Base-by-base conservation (phyloP, 2,329 filamentous ascomycete genomes). In the Trichoderma koningiopsis region DNA sequence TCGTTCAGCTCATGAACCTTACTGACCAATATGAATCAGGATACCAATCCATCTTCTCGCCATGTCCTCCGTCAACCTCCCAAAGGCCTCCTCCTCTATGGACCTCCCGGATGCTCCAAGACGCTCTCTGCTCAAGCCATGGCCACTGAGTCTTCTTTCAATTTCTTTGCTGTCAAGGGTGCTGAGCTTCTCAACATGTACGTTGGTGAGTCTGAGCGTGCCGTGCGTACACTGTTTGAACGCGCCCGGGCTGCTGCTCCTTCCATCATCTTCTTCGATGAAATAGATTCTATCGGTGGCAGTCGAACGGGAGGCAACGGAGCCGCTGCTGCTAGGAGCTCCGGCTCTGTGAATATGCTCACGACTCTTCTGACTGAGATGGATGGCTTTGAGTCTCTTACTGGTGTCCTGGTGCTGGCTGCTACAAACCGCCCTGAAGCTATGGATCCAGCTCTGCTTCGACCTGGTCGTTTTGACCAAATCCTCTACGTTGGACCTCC, bases 101-200 rank as follows among this genome's bases (percentile, higher is more conserved):
- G 95, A 0, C 95, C 95, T 0, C 95, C 95, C 0, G 95, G 95
- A 4, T 97, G 95, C 81, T 96, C 94, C 72, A 98, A 98, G 81
- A 98, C 95, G 0, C 88, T 97, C 77, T 93, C 90, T 0, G 95
- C 95, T 0, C 94, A 97, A 78, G 95, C 95, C 33, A 88, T 97
- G 74, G 95, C 95, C 19, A 97, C 93, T 7, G 94, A 96, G 78
- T 93, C 92, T 35, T 91, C 92, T 4, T 90, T 96, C 80, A 97
- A 97, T 79, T 97, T 97, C 83, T 90, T 97, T 77, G 91, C 94
- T 10, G 92, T 98, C 73, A 97, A 97, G 81, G 95, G 94, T 31
- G 93, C 93, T 43, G 95, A 97, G 80, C 87, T 97, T 14, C 89
- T 97, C 70, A 96, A 94, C 81, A 97, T 97, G 92, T 98, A 97